Evolutionary conservation across 805 yeast species (phyloP).

Genomic region (Hagleromyces aurorensis): DNA sequence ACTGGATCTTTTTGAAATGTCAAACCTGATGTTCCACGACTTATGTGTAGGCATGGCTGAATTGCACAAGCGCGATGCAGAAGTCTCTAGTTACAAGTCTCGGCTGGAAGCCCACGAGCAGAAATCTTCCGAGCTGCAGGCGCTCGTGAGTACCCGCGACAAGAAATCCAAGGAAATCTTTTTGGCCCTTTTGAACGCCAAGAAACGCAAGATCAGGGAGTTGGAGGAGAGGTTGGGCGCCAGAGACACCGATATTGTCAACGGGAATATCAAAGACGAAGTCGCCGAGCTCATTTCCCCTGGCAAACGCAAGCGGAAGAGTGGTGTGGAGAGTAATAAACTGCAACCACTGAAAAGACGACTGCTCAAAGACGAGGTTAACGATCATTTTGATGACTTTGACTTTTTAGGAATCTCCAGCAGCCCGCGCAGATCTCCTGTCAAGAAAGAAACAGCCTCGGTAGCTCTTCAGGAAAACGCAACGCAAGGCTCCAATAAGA

Average conservation of each 20-base stretch:
- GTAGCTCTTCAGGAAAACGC: neutral
- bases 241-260: conserved; percentile 15
- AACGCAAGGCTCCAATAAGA: neutral
- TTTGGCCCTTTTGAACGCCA: conserved; percentile 21
- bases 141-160: conserved; percentile 17
- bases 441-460: neutral
- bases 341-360: neutral
- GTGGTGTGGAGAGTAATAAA: neutral
- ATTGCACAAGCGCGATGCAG: conserved; percentile 1
- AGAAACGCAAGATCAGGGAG: conserved; percentile 19
- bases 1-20: conserved; percentile 21
- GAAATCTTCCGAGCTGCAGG: conserved; percentile 11
- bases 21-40: conserved; percentile 12
- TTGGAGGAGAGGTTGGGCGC: conserved; percentile 8
- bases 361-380: conserved; percentile 2
- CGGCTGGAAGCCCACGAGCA: conserved; percentile 4
- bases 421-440: conserved; percentile 1
- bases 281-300: conserved; percentile 20
- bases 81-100: neutral
- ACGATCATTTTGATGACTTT: conserved; percentile 16
- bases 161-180: conserved; percentile 15
- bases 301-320: conserved; percentile 13
- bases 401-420: conserved; percentile 19
- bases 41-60: conserved; percentile 12
- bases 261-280: conserved; percentile 12